These are phyloP conservation scores for Ilex paraguariensis DNA, from an alignment of 305 asterid species.

Conservation along the genomic window DNA sequence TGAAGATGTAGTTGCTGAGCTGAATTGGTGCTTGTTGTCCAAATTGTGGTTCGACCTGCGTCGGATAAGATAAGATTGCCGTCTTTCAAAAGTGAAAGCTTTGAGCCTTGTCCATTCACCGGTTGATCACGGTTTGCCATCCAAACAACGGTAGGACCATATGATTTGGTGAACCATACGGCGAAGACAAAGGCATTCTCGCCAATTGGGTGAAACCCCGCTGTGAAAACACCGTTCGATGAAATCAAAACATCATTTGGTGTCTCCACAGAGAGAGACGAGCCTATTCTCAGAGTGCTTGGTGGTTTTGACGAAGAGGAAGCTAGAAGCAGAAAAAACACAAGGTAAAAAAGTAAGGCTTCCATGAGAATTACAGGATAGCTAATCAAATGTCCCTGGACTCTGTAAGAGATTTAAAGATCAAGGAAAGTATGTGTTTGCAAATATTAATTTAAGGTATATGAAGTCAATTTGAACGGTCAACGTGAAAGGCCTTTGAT, in stretches of 20 bases:
- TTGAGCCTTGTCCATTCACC: constrained; percentile 18
- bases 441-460: too few species aligned
- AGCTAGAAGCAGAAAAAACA: not conserved
- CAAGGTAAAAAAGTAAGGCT: not conserved
- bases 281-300: constrained; percentile 12
- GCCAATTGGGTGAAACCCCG: constrained; percentile 19
- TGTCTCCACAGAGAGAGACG: constrained; percentile 9
- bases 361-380: not conserved
- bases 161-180: constrained; percentile 14
- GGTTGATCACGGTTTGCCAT: constrained; percentile 26
- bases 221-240: constrained; percentile 12
- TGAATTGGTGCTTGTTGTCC: constrained; percentile 10
- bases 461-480: too few species aligned
- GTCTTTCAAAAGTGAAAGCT: constrained; percentile 1
- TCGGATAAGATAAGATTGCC: constrained; percentile 19
- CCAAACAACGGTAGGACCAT: constrained; percentile 18
- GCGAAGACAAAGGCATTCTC: constrained; percentile 20
- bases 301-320: not conserved
- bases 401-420: too few species aligned
- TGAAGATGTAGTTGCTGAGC: constrained; percentile 2
- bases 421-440: too few species aligned
- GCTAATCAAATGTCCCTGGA: too few species aligned
- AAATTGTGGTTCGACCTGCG: constrained; percentile 15
- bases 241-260: constrained; percentile 13
- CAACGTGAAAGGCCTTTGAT: too few species aligned